phyloP scores from a whole-genome alignment of 2,329 filamentous ascomycete genomes.

The Pestalotiopsis sp. region DNA sequence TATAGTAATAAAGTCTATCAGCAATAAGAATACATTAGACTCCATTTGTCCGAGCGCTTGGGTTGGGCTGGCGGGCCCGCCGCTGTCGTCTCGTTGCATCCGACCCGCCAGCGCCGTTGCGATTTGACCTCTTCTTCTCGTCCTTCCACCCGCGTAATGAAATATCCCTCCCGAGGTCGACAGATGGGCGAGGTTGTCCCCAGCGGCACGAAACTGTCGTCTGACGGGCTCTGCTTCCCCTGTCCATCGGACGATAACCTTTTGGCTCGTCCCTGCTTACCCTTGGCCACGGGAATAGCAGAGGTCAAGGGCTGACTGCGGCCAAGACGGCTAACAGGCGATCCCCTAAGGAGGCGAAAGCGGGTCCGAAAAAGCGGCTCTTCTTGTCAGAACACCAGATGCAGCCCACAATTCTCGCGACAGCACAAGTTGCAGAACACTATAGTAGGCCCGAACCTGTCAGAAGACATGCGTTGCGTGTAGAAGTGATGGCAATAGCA shows the following conservation, averaged over 20 bases:
- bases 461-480: background rate
- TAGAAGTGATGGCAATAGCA: background rate
- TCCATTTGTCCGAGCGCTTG: background rate
- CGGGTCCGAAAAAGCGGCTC: constrained; percentile 4
- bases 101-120: background rate
- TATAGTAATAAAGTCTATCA: background rate
- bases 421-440: constrained; percentile 5
- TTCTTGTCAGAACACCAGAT: constrained; percentile 3
- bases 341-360: constrained; percentile 5
- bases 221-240: background rate
- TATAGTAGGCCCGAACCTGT: constrained; percentile 7
- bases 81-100: background rate
- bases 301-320: background rate
- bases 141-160: too few species aligned
- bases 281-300: constrained; percentile 6
- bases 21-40: background rate
- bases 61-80: background rate
- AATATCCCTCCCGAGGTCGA: background rate
- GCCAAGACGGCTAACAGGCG: background rate
- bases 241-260: background rate
- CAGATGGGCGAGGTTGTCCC: background rate
- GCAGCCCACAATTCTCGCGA: constrained; percentile 4
- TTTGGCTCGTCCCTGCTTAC: background rate
- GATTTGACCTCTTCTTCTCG: background rate
- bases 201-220: constrained; percentile 8